Conservation (phyloP, 108 stramenopile genomes). For the Nannochloropsis granulata region DNA sequence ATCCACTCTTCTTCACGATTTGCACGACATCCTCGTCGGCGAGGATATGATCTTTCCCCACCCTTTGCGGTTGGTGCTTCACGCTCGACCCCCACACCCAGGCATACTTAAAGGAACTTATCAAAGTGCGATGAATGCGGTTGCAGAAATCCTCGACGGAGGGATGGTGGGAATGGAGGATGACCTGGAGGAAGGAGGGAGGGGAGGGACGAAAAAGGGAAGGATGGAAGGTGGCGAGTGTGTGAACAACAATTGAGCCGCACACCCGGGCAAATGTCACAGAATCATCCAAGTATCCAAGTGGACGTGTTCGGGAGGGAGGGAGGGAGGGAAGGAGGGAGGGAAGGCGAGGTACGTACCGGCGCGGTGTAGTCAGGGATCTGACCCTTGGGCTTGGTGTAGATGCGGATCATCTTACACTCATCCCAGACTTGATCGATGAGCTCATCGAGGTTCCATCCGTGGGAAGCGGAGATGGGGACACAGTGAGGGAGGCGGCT, state of each 20-base stretch:
- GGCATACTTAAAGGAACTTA: slow-evolving; percentile 71
- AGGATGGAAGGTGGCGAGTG: not conserved
- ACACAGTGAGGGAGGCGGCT: slow-evolving; percentile 95
- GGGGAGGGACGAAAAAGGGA: not conserved
- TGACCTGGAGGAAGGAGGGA: slow-evolving; percentile 13
- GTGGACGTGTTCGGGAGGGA: not conserved
- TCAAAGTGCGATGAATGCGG: slow-evolving; percentile 64
- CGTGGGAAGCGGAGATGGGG: slow-evolving; percentile 69
- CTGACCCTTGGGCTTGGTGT: slow-evolving; percentile 97
- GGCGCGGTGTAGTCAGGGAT: slow-evolving; percentile 93
- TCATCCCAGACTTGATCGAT: slow-evolving; percentile 79
- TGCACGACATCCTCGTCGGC: slow-evolving; percentile 92
- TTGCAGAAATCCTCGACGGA: slow-evolving; percentile 93
- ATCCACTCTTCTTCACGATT: slow-evolving; percentile 48
- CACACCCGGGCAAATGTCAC: slow-evolving; percentile 1
- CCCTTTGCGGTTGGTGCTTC: slow-evolving; percentile 93
- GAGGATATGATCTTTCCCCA: slow-evolving; percentile 86
- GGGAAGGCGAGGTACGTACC: slow-evolving; percentile 4
- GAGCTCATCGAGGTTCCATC: slow-evolving; percentile 92
- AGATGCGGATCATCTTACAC: slow-evolving; percentile 88
- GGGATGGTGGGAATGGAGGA: slow-evolving; percentile 81
- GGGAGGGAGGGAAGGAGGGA: not conserved
- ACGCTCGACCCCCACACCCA: slow-evolving; percentile 86
- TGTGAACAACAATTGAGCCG: not conserved
- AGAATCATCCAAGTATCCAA: not conserved